Evolutionary conservation across 176 grass and related monocot species (phyloP), one percentile per base, ranked within the genome.

Genomic region (Musa schizocarpa): DNA sequence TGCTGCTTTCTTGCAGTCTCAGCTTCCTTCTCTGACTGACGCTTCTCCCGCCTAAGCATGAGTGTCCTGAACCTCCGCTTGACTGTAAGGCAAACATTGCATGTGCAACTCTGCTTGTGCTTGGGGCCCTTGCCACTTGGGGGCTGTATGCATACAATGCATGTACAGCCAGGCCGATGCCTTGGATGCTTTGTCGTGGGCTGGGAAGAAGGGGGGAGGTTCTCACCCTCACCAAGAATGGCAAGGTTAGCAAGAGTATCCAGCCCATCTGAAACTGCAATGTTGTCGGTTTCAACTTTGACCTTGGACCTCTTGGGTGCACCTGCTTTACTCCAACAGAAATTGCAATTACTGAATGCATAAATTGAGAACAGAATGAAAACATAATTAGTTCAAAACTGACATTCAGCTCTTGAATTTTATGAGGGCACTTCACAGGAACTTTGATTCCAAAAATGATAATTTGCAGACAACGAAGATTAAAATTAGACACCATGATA

Each of bases 101-200:
- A 99, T 57, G 88, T 81, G 82, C 96, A 99, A 0, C 86, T 89
- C 69, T 87, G 86, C 69, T 94, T 99, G 81, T 99, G 96, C 82
- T 99, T 99, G 34, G 95, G 95, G 8, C 95, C 95, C 90, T 99
- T 99, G 67, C 95, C 95, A 50, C 95, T 99, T 20, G 96, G 96
- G n/a, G 96, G 96, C 72, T 99, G 96, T 77, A 99, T 99, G 83
- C 96, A 99, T 20, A 99, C 96, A 34, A 99, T 99, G 91, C 96
- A 99, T 20, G 90, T 85, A 74, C 96, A 99, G 3, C 96, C 96
- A 66, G 96, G 86, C 19, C 96, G 84, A 69, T 99, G 96, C 0
- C 96, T 88, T 0, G 96, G 96, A 75, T 99, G 96, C 80, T 72
- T 92, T 27, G 96, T 99, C 9, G 96, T 99, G 74, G 79, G 90